These are phyloP conservation scores for Ochromonas danica DNA, from an alignment of 108 stramenopile species.

Conservation along the genomic window DNA sequence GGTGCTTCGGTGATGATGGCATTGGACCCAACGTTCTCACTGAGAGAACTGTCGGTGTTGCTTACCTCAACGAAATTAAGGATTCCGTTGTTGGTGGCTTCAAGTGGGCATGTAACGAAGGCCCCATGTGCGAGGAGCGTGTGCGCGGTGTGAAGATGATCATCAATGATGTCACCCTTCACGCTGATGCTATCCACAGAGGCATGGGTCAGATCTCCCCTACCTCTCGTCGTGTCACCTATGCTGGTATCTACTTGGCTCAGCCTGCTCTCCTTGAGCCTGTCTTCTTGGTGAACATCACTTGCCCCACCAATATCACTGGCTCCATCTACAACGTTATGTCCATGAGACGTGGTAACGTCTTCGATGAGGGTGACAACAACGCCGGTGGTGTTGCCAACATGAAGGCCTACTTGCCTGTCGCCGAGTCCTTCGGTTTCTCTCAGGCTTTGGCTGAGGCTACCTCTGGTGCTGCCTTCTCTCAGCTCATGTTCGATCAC, in stretches of 20 bases:
- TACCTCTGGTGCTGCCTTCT: constrained; percentile 99
- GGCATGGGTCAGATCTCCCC: constrained; percentile 99
- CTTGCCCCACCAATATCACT: constrained; percentile 96
- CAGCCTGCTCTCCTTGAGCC: constrained; percentile 93
- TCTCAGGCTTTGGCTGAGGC: constrained; percentile 74
- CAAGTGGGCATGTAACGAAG: constrained; percentile 94
- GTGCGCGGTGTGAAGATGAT: constrained; percentile 95
- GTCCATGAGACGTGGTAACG: constrained; percentile 96
- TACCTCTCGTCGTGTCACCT: constrained; percentile 97
- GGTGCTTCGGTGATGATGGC: constrained; percentile 99
- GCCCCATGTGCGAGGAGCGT: constrained; percentile 95
- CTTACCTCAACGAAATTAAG: constrained; percentile 99
- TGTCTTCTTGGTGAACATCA: constrained; percentile 95
- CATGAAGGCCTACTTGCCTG: constrained; percentile 96
- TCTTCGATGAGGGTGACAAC: constrained; percentile 95
- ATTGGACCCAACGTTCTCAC: constrained; percentile 97
- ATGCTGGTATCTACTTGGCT: constrained; percentile 86
- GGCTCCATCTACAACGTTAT: constrained; percentile 99
- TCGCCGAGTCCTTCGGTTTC: constrained; percentile 99
- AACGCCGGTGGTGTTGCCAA: constrained; percentile 97
- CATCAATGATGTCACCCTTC: constrained; percentile 98
- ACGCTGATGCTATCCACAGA: constrained; percentile 99
- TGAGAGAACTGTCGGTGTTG: constrained; percentile 99
- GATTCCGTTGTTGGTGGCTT: constrained; percentile 98
- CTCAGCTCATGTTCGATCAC: constrained; percentile 98